A percentile compares a stretch with the other conserved stretches of the same genome.
These are phyloP conservation scores for Verticillium longisporum DNA, from an alignment of 2,329 filamentous ascomycete species.

Conservation along the genomic window DNA sequence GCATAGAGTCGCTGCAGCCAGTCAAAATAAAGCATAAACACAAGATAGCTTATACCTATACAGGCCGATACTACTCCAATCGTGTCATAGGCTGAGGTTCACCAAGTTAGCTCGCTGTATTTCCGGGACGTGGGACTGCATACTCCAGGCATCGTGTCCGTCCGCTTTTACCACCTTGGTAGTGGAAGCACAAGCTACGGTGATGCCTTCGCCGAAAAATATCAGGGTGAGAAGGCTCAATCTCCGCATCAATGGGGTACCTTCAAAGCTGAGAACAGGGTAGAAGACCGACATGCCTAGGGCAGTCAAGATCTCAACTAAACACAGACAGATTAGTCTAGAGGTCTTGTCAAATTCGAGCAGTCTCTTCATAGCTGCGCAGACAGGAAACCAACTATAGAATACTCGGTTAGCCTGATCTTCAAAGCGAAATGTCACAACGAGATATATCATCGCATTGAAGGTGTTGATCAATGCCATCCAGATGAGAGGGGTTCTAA, in stretches of 20 bases:
- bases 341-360: background rate
- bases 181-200: conserved; percentile 27
- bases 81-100: conserved; percentile 23
- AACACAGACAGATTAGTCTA: background rate
- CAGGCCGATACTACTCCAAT: conserved; percentile 33
- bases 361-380: conserved; percentile 41
- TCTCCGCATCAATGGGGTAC: conserved; percentile 56
- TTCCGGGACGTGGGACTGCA: background rate
- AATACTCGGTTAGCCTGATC: conserved; percentile 25
- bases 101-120: background rate
- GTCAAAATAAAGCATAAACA: conserved; percentile 46
- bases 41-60: conserved; percentile 32
- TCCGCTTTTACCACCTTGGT: background rate
- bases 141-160: conserved; percentile 30
- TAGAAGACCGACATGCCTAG: conserved; percentile 47
- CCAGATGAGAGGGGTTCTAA: conserved; percentile 25
- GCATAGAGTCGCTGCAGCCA: conserved; percentile 59
- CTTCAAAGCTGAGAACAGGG: conserved; percentile 51
- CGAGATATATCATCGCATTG: conserved; percentile 30
- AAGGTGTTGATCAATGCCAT: conserved; percentile 27
- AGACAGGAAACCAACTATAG: conserved; percentile 28
- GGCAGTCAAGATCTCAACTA: conserved; percentile 44
- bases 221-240: conserved; percentile 59
- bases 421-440: conserved; percentile 30
- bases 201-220: conserved; percentile 60